These are phyloP conservation scores for Xylaria sp. DNA, from an alignment of 2,329 filamentous ascomycete species.

Conservation along the genomic window DNA sequence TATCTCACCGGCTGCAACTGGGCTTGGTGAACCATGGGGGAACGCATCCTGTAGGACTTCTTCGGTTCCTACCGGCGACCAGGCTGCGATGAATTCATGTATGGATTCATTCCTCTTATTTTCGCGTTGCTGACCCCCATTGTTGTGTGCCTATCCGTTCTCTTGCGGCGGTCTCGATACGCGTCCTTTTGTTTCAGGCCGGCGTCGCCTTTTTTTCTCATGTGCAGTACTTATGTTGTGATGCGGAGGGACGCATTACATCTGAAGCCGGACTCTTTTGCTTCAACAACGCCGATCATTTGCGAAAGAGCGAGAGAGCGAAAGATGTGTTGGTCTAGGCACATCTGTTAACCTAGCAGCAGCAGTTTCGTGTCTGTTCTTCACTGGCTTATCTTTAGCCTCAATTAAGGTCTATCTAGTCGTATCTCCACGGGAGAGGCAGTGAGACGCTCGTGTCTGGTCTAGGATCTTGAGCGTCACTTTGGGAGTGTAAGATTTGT, in stretches of 20 bases:
- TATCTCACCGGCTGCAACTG: not conserved
- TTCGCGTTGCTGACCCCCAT: not conserved
- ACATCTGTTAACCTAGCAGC: not conserved
- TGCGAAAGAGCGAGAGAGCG: too few species aligned
- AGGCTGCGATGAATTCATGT: not conserved
- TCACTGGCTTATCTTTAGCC: not conserved
- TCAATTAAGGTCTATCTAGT: not conserved
- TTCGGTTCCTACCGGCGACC: slow-evolving; percentile 4
- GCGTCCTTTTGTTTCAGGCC: not conserved
- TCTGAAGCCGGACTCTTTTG: not conserved
- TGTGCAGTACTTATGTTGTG: not conserved
- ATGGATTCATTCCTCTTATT: not conserved
- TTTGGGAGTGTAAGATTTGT: too few species aligned
- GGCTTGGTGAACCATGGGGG: not conserved
- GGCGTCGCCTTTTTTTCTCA: not conserved
- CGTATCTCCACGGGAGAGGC: not conserved
- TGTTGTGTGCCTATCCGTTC: not conserved
- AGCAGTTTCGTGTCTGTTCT: not conserved
- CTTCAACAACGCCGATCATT: not conserved
- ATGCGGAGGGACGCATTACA: not conserved
- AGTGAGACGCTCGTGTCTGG: not conserved
- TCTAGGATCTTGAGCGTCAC: not conserved
- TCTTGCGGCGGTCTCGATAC: not conserved
- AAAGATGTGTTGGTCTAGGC: not conserved
- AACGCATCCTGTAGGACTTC: slow-evolving; percentile 16